phyloP scores from a whole-genome alignment of 2,329 filamentous ascomycete species.

The Scolecobasidium constrictum region DNA sequence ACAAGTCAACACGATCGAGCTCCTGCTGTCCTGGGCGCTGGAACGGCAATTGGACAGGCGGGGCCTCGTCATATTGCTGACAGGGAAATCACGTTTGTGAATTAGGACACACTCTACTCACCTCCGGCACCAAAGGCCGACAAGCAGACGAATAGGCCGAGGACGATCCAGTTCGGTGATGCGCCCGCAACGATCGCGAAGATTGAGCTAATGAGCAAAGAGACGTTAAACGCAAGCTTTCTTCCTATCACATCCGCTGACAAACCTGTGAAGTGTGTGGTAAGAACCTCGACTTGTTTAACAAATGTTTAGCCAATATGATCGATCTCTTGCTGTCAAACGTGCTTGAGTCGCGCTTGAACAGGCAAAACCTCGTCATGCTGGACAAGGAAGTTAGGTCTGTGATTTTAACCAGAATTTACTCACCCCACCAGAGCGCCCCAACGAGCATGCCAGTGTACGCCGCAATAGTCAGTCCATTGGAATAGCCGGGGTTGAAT shows the following conservation, averaged over 20 bases:
- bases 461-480: constrained; percentile 50
- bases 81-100: too few species aligned
- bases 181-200: constrained; percentile 56
- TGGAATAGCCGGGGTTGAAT: constrained; percentile 44
- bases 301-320: too few species aligned
- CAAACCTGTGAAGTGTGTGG: neutral
- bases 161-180: constrained; percentile 53
- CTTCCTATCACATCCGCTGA: constrained; percentile 57
- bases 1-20: too few species aligned
- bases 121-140: constrained; percentile 53
- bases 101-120: too few species aligned
- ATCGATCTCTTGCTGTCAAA: too few species aligned
- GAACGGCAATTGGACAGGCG: too few species aligned
- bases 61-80: too few species aligned
- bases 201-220: constrained; percentile 50
- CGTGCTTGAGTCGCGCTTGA: too few species aligned
- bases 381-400: too few species aligned
- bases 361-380: too few species aligned
- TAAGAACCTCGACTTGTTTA: neutral
- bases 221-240: constrained; percentile 57
- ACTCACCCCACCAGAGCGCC: constrained; percentile 57
- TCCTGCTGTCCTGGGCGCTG: too few species aligned
- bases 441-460: constrained; percentile 48
- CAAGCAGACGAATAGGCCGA: constrained; percentile 53
- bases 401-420: too few species aligned